Percentiles rank a stretch among this genome's conserved stretches.
Evolutionary conservation across 2,329 filamentous ascomycete genomes (phyloP).

Genomic region (Neopestalotiopsis sp.): DNA sequence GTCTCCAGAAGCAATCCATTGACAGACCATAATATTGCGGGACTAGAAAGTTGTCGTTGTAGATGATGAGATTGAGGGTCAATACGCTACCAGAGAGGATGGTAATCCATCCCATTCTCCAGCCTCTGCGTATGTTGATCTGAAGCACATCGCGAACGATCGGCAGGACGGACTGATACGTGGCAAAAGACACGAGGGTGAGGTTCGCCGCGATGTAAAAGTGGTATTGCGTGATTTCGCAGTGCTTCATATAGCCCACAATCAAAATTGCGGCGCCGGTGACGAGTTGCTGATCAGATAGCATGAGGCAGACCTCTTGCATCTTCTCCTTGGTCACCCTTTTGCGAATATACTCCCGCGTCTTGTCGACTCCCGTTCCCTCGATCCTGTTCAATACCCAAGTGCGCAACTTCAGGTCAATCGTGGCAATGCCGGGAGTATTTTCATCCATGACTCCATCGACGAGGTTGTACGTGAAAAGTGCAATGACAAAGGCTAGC

Average conservation of each 20-base stretch:
- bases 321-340: not conserved
- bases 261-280: slow-evolving; percentile 19
- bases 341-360: not conserved
- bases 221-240: slow-evolving; percentile 23
- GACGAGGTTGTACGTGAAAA: not conserved
- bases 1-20: not conserved
- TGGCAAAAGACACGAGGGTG: slow-evolving; percentile 1
- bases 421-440: not conserved
- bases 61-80: slow-evolving; percentile 2
- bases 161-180: slow-evolving; percentile 16
- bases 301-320: slow-evolving; percentile 13
- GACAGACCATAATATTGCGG: not conserved
- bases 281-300: slow-evolving; percentile 23
- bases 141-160: slow-evolving; percentile 3
- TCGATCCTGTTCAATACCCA: not conserved
- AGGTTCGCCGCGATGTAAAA: slow-evolving; percentile 17
- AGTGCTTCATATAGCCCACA: slow-evolving; percentile 23
- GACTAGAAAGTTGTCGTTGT: slow-evolving; percentile 15
- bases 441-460: not conserved
- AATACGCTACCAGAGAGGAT: slow-evolving; percentile 13
- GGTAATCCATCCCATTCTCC: slow-evolving; percentile 13
- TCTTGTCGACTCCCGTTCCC: not conserved
- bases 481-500: not conserved
- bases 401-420: not conserved
- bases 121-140: not conserved